A percentile compares a stretch with the other conserved stretches of the same genome.
phyloP scores from a whole-genome alignment of 108 stramenopile species.

The Chaetoceros muelleri region DNA sequence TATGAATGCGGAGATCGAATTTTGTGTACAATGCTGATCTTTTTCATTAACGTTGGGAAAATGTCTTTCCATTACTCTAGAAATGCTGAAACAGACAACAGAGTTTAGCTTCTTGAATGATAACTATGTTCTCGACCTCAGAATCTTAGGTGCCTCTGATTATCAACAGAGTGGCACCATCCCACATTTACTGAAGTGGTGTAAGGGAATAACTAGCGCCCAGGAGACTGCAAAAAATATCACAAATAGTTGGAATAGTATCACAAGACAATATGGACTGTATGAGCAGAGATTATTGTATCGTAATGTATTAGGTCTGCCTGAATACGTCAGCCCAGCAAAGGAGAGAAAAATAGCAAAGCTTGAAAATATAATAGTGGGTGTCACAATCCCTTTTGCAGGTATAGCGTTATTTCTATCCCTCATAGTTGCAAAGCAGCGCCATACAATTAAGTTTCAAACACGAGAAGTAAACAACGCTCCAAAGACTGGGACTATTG shows the following conservation, averaged over 20 bases:
- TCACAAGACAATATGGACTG: constrained; percentile 4
- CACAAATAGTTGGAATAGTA: constrained; percentile 3
- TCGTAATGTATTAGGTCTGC: constrained; percentile 2
- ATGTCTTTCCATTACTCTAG: no score
- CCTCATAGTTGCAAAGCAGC: constrained; percentile 7
- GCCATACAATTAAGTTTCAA: constrained; percentile 4
- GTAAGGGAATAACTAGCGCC: neutral
- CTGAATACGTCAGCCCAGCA: neutral
- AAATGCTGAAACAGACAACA: constrained; percentile 1
- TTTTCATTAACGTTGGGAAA: no score
- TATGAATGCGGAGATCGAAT: no score
- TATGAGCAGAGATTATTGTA: constrained; percentile 5
- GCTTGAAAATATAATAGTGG: neutral
- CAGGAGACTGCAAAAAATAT: constrained; percentile 5
- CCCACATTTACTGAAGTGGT: constrained; percentile 6
- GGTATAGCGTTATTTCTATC: neutral
- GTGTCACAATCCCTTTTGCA: neutral
- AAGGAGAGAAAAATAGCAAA: no score
- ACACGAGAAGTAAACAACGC: constrained; percentile 5
- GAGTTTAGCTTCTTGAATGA: constrained; percentile 6
- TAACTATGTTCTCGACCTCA: constrained; percentile 6
- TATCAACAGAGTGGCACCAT: constrained; percentile 6
- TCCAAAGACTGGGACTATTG: constrained; percentile 5
- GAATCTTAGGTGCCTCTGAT: constrained; percentile 4
- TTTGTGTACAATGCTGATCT: no score